A percentile compares a stretch with the other conserved stretches of the same genome.
These are phyloP conservation scores for Yarrowia sp. DNA, from an alignment of 805 yeast genomes.

Conservation along the genomic window DNA sequence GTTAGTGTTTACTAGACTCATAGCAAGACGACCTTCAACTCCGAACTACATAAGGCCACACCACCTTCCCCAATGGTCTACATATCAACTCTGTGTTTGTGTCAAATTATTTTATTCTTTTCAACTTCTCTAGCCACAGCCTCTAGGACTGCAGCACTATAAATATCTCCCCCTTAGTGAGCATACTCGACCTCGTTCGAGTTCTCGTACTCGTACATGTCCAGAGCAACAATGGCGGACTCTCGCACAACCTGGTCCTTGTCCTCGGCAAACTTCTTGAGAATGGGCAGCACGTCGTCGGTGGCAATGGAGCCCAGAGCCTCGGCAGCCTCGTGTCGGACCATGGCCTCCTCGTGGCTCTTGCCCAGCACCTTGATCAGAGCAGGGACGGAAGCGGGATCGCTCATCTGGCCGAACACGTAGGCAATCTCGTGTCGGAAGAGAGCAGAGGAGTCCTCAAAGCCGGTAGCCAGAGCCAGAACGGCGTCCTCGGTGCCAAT, in stretches of 20 bases:
- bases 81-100: no score
- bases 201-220: conserved; percentile 96
- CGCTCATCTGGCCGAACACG: conserved; percentile 95
- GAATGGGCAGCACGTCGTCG: conserved; percentile 87
- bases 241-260: conserved; percentile 89
- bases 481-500: conserved; percentile 92
- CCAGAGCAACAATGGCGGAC: conserved; percentile 94
- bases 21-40: no score
- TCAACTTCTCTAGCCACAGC: no score
- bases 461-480: conserved; percentile 85
- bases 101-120: no score
- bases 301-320: conserved; percentile 97
- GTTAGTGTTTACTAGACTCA: no score
- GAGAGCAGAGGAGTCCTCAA: conserved; percentile 84
- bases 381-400: conserved; percentile 87
- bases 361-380: conserved; percentile 77
- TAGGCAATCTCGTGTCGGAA: conserved; percentile 98
- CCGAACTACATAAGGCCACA: no score
- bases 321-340: conserved; percentile 99
- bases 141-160: neutral
- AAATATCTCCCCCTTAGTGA: conserved; percentile 1
- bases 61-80: no score
- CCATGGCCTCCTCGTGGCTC: conserved; percentile 91
- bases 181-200: conserved; percentile 78
- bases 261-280: conserved; percentile 75